These are phyloP conservation scores for Globisporangium spinosum DNA, from an alignment of 352 stramenopile species.

Conservation along the genomic window DNA sequence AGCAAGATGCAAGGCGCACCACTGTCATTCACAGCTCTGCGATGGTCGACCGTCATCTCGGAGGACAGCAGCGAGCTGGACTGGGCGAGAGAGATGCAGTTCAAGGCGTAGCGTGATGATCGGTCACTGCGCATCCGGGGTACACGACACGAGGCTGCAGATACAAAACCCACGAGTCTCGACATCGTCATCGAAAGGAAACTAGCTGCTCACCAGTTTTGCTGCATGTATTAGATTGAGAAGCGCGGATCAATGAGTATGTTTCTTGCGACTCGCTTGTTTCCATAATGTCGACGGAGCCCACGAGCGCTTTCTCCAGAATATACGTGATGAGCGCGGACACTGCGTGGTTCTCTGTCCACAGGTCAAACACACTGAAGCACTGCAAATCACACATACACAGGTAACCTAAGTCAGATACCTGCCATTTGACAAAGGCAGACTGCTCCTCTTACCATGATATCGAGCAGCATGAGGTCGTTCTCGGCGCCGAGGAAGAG, in stretches of 20 bases:
- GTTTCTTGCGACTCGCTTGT: slow-evolving; percentile 45
- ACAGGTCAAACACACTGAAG: slow-evolving; percentile 66
- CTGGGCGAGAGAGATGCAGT: slow-evolving; percentile 70
- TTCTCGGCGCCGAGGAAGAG: slow-evolving; percentile 81
- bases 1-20: slow-evolving; percentile 17
- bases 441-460: slow-evolving; percentile 32
- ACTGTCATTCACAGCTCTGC: slow-evolving; percentile 57
- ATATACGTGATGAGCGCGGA: slow-evolving; percentile 64
- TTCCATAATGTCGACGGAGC: slow-evolving; percentile 36
- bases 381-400: slow-evolving; percentile 31
- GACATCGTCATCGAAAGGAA: not conserved
- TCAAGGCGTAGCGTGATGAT: slow-evolving; percentile 36
- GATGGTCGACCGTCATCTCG: slow-evolving; percentile 76
- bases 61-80: slow-evolving; percentile 84
- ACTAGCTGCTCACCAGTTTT: slow-evolving; percentile 9
- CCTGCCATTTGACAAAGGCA: not conserved
- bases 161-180: slow-evolving; percentile 13
- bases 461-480: slow-evolving; percentile 87
- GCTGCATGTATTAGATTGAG: slow-evolving; percentile 41
- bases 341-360: slow-evolving; percentile 56
- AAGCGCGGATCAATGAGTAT: slow-evolving; percentile 67
- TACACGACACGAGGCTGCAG: not conserved
- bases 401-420: slow-evolving; percentile 16
- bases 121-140: not conserved
- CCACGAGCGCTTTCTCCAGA: slow-evolving; percentile 39